Evolutionary conservation across 2,329 filamentous ascomycete species (phyloP), one percentile per base, ranked within the genome.

Genomic region (Colletotrichum destructivum): DNA sequence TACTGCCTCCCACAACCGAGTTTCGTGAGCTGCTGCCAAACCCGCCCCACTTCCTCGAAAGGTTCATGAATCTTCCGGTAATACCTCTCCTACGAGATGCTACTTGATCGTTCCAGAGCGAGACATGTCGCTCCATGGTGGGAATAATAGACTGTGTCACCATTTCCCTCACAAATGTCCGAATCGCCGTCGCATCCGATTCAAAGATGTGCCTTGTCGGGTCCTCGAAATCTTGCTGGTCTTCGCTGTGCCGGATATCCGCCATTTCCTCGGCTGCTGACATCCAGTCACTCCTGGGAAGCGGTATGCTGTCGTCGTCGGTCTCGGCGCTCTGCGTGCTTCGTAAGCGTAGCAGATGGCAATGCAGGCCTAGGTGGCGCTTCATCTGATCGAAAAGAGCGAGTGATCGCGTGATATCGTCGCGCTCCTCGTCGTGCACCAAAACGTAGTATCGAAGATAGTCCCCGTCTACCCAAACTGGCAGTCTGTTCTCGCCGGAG

Each of bases 371-470:
- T 74, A 99, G 94, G 82, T 98, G 94, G n/a, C 96, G 91, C 83
- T 98, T 99, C 97, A 99, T 99, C 81, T 98, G 94, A 76, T 99
- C 96, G 81, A 98, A 99, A 38, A 98, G 86, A 21, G 91, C 90
- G 81, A 96, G 96, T 15, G 95, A 97, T 82, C 95, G 93, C 47
- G 90, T 90, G 73, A 98, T 97, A 79, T 99, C 95, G 78, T 98
- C 96, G 73, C 91, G 91, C 79, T 99, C 96, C 82, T 99, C 97
- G 76, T 99, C 96, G 78, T 99, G 96, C 21, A 99, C 92, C 52
- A 99, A 86, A 18, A 99, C 94, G 82, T 99, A 99, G 82, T 99
- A 99, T 74, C 96, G 90, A 74, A 99, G 85, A 80, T 96, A 99
- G 73, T 98, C 95, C 40, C 93, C 92, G 78, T 97, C 92, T 0